A percentile compares a stretch with the other conserved stretches of the same genome.
phyloP scores from a whole-genome alignment of 495 filamentous ascomycete genomes.

The Lindgomyces ingoldianus region DNA sequence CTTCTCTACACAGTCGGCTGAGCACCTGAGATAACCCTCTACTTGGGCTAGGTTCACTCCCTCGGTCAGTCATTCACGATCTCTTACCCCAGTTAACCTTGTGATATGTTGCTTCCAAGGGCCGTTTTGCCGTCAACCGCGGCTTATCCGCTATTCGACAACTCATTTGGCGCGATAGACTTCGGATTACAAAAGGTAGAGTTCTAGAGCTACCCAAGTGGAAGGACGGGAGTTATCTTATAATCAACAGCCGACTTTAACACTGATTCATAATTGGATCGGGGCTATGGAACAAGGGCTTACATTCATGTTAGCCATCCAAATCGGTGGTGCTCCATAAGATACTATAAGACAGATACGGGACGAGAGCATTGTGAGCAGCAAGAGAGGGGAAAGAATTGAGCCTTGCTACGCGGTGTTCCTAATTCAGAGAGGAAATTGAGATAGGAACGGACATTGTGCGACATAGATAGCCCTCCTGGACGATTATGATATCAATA shows the following conservation, averaged over 20 bases:
- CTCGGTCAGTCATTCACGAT: too few relatives aligned
- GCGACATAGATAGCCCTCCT: background rate
- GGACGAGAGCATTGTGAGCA: too few relatives aligned
- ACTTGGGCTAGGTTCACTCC: too few relatives aligned
- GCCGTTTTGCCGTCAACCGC: too few relatives aligned
- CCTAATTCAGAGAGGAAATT: background rate
- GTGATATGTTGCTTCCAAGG: too few relatives aligned
- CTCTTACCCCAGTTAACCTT: too few relatives aligned
- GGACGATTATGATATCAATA: constrained; percentile 2
- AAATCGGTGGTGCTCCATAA: background rate
- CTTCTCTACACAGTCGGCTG: too few relatives aligned
- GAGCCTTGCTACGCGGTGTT: too few relatives aligned
- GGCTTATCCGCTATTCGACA: background rate
- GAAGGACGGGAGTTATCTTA: background rate
- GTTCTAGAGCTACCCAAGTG: background rate
- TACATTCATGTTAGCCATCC: background rate
- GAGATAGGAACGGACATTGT: background rate
- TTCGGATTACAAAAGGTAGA: background rate
- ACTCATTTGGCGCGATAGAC: background rate
- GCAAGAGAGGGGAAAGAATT: too few relatives aligned
- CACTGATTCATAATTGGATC: background rate
- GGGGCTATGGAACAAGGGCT: background rate
- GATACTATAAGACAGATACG: too few relatives aligned
- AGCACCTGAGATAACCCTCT: too few relatives aligned
- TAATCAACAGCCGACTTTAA: background rate